A percentile compares a stretch with the other conserved stretches of the same genome.
These are phyloP conservation scores for Dimocarpus longan DNA, from an alignment of 345 rosid genomes.

Conservation along the genomic window DNA sequence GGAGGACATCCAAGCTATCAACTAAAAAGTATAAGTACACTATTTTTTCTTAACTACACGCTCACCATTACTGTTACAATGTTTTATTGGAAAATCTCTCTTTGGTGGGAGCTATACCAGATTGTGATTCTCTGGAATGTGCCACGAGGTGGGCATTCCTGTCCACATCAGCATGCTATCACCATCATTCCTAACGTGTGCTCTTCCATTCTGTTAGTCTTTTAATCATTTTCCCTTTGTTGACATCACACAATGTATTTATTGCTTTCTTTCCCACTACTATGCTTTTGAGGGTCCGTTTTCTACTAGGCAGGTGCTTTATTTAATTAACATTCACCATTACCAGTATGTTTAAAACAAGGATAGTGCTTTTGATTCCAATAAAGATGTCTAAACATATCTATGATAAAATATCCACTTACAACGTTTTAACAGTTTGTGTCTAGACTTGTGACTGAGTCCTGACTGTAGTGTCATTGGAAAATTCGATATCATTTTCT, in stretches of 20 bases:
- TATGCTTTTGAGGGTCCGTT: not conserved
- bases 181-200: not conserved
- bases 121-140: not conserved
- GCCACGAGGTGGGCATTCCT: not conserved
- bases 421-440: not conserved
- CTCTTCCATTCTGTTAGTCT: not conserved
- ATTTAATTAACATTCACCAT: not conserved
- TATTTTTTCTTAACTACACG: too few relatives aligned
- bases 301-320: not conserved
- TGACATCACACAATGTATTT: not conserved
- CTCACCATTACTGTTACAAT: too few relatives aligned
- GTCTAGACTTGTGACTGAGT: slow-evolving; percentile 3
- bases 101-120: not conserved
- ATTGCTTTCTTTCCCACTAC: not conserved
- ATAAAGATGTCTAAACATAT: not conserved
- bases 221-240: not conserved
- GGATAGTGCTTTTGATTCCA: not conserved
- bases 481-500: not conserved
- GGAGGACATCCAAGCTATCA: too few relatives aligned
- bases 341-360: not conserved
- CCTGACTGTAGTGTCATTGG: not conserved
- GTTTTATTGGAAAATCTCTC: too few relatives aligned
- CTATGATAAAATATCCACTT: not conserved
- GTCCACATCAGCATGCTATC: not conserved
- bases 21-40: too few relatives aligned